Percentiles rank a stretch among this genome's conserved stretches.
Conservation (phyloP, 2,329 filamentous ascomycete genomes). For the Cryphonectria japonica region DNA sequence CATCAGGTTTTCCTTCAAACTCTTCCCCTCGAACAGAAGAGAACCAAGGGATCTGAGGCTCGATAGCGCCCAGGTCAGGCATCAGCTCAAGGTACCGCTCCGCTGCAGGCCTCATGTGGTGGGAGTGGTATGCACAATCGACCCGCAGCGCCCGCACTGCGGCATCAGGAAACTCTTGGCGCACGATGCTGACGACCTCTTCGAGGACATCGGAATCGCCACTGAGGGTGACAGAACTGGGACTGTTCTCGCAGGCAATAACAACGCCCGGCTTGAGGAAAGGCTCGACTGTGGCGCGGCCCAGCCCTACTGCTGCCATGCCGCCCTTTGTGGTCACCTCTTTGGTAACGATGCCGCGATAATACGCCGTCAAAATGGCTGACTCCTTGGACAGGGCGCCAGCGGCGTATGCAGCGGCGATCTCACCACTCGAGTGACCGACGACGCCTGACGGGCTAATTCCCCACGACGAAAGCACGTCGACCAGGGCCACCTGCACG, state of each 20-base stretch:
- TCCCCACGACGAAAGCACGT: constrained; percentile 33
- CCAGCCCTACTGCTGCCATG: constrained; percentile 11
- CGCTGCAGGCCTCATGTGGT: constrained; percentile 28
- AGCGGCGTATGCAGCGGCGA: constrained; percentile 20
- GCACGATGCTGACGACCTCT: constrained; percentile 31
- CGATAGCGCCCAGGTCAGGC: neutral
- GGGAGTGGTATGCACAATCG: constrained; percentile 21
- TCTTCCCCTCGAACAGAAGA: neutral
- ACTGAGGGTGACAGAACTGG: constrained; percentile 38
- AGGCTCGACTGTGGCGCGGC: constrained; percentile 1
- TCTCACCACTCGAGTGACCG: constrained; percentile 35
- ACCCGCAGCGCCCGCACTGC: constrained; percentile 36
- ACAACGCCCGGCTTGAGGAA: constrained; percentile 4
- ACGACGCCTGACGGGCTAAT: constrained; percentile 36
- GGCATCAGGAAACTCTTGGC: constrained; percentile 30
- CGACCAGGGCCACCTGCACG: constrained; percentile 37
- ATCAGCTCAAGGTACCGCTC: neutral
- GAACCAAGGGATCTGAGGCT: neutral
- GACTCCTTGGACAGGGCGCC: constrained; percentile 13
- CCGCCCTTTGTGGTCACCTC: neutral
- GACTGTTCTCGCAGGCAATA: constrained; percentile 27
- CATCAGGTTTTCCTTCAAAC: constrained; percentile 23
- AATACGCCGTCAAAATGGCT: neutral
- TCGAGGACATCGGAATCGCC: constrained; percentile 37
- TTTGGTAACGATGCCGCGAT: constrained; percentile 1